Evolutionary conservation across 2,329 filamentous ascomycete species (phyloP).

Genomic region (Colletotrichum sp.): DNA sequence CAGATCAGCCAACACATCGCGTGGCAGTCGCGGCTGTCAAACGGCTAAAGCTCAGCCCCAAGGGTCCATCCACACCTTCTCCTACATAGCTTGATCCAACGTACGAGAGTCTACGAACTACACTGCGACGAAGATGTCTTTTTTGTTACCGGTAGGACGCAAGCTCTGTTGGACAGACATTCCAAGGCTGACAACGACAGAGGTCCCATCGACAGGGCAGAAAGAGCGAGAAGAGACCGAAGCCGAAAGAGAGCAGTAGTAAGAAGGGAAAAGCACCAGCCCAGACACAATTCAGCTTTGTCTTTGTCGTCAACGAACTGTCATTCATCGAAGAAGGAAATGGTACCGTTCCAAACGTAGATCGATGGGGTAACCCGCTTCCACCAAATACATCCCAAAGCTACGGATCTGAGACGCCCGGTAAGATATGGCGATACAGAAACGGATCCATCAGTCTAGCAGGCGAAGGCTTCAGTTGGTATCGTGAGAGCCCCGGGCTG

Average conservation of each 20-base stretch:
- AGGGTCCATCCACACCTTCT: background rate
- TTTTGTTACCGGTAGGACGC: background rate
- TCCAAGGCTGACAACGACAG: background rate
- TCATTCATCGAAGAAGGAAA: slow-evolving; percentile 13
- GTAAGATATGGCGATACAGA: slow-evolving; percentile 40
- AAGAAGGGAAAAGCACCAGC: background rate
- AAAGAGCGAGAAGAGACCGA: background rate
- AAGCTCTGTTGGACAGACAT: rapidly evolving
- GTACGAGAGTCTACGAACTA: background rate
- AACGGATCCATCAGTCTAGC: slow-evolving; percentile 31
- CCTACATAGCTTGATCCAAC: rapidly evolving
- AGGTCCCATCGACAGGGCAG: background rate
- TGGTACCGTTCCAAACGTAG: background rate
- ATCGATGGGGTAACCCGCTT: slow-evolving; percentile 31
- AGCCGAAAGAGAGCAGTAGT: background rate
- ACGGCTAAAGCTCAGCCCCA: background rate
- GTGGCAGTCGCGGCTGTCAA: background rate
- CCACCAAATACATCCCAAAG: slow-evolving; percentile 29
- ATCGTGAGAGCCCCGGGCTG: slow-evolving; percentile 2
- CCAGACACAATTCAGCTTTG: slow-evolving; percentile 31
- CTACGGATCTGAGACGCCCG: slow-evolving; percentile 32
- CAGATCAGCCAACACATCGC: background rate
- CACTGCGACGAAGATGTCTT: background rate
- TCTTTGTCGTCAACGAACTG: slow-evolving; percentile 45
- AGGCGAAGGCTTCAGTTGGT: slow-evolving; percentile 28